These are phyloP conservation scores for Candida chilensis DNA, from an alignment of 805 yeast genomes.

Conservation along the genomic window DNA sequence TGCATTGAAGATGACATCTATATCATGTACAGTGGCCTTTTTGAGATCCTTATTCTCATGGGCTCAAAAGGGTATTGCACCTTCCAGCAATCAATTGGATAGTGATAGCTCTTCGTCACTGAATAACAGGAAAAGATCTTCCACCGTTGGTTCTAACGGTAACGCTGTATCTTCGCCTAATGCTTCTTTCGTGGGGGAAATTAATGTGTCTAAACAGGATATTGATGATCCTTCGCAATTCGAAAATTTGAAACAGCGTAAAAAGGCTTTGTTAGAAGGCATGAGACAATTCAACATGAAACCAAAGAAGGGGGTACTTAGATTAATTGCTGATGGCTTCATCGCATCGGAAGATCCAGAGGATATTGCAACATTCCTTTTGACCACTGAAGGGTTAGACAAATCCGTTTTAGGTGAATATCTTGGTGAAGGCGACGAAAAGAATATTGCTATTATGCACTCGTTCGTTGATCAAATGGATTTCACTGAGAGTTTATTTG, in stretches of 20 bases:
- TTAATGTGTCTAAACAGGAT: too few species aligned
- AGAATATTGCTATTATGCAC: constrained; percentile 79
- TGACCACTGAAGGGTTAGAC: constrained; percentile 70
- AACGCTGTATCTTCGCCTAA: constrained; percentile 13
- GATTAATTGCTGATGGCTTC: constrained; percentile 54
- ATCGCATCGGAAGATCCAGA: constrained; percentile 50
- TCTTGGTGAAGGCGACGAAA: constrained; percentile 81
- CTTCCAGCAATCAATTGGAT: neutral
- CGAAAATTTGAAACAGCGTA: constrained; percentile 74
- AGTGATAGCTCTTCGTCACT: neutral
- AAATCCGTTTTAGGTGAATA: constrained; percentile 84
- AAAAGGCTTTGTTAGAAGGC: constrained; percentile 73
- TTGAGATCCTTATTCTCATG: constrained; percentile 75
- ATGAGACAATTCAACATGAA: constrained; percentile 73
- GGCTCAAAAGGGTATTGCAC: constrained; percentile 56
- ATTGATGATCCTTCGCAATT: constrained; percentile 76
- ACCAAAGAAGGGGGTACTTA: constrained; percentile 71
- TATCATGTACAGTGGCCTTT: constrained; percentile 74
- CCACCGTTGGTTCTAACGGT: constrained; percentile 17
- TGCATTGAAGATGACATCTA: constrained; percentile 73
- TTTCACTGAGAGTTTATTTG: constrained; percentile 59
- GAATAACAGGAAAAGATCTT: constrained; percentile 14
- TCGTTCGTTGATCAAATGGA: constrained; percentile 86
- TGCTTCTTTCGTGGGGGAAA: constrained; percentile 5
- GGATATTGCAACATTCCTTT: constrained; percentile 67